Evolutionary conservation across 208 protist species (phyloP), one percentile per base, ranked within the genome.

Genomic region (Strigomonas culicis): DNA sequence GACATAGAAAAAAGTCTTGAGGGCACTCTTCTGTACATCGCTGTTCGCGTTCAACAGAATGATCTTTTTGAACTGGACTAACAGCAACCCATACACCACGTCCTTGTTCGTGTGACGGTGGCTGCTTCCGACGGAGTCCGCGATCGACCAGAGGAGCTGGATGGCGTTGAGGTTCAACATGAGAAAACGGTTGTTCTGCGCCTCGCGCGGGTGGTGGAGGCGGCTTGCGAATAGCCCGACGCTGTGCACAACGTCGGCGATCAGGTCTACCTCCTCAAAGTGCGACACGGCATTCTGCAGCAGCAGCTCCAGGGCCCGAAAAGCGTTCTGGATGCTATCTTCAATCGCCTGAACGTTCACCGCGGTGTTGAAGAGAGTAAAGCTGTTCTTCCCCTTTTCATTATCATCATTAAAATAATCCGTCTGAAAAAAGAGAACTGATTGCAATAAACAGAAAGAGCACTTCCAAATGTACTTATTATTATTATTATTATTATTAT

Each of bases 81-180:
- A 53, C n/a, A 90, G 51, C 28, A 58, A 66, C 17, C 70, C 57
- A 77, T 76, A 86, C 17, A 77, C n/a, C 50, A 61, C 0, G 59
- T 76, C 57, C 36, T 70, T 31, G 30, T 30, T 56, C 30, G 10
- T 41, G 43, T 51, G 30, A 41, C 27, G 6, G 41, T 28, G 46
- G 21, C 6, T 51, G 10, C 50, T 51, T 21, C 60, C 70, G 19
- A 73, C 68, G 13, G 84, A 91, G 62, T 96, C 90, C 0, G 82
- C 86, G 19, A 88, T 77, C 32, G 90, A 90, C 87, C 90, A 96
- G 39, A 93, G 64, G 34, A 93, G 64, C 68, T 96, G 90, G 59
- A 92, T 81, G 4, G 90, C 84, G 51, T 81, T 96, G 11, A 96
- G 72, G 55, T 96, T 92, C 31, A 89, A 17, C 39, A 44, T 44